Evolutionary conservation across 192 early-diverging fungal genomes (phyloP), one percentile per base, ranked within the genome.

Genomic region (Coemansia reversa): DNA sequence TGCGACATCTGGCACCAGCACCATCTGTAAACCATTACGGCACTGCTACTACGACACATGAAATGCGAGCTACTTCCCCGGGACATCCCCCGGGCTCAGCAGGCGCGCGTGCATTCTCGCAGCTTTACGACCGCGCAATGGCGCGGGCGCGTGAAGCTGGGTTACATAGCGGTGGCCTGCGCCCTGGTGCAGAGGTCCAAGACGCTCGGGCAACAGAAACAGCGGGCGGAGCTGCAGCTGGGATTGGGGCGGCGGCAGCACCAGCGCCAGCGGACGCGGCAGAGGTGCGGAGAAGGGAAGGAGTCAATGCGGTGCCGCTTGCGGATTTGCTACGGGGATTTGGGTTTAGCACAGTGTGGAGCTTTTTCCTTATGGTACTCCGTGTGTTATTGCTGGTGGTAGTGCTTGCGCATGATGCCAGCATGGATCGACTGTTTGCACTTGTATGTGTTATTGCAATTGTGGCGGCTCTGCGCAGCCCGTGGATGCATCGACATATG

Each of bases 351-450:
- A 61, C 66, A 5, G 55, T 72, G n/a, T 75, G 78, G 69, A 69
- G 64, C 53, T 61, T 62, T 1, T 39, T 32, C 18, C 72, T 73
- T 73, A 24, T 76, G 29, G 39, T 75, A 33, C 65, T 81, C 45
- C 69, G 78, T 2, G 22, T 75, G 57, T 54, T 69, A 11, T 54
- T 82, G 58, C 58, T 74, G 11, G 56, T 76, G 14, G 72, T 69
- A 25, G 62, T 75, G 39, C 16, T 80, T 20, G 64, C 73, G 9
- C 72, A 80, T 28, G 67, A 75, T n/a, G 77, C 65, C 16, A 75
- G 68, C 54, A 24, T 66, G 60, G 68, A 58, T 56, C 78, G 74
- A n/a, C 14, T 75, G 33, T 27, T 69, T 52, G 35, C 48, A 51
- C 69, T 75, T 18, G 49, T 32, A 11, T 23, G 52, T 3, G 33